Percentiles rank a stretch among this genome's conserved stretches.
phyloP scores from a whole-genome alignment of 257 asterid species.

The Solanum paucissectum region DNA sequence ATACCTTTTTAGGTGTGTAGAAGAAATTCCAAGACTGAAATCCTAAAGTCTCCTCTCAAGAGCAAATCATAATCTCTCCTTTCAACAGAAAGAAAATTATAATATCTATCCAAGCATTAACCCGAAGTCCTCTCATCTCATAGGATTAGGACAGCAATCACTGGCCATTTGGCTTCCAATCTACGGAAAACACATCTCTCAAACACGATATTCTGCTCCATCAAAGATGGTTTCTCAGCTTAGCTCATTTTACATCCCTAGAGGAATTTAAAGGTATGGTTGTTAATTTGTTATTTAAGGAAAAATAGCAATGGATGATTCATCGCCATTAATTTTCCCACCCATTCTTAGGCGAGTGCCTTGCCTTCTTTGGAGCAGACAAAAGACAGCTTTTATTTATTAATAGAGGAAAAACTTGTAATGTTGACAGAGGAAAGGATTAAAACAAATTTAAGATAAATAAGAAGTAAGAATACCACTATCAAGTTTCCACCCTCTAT shows the following conservation, averaged over 20 bases:
- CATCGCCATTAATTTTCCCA: not conserved
- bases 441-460: constrained; percentile 3
- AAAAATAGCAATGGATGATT: not conserved
- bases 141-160: not conserved
- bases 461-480: constrained; percentile 51
- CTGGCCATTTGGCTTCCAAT: not conserved
- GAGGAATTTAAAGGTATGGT: not conserved
- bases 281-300: not conserved
- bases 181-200: not conserved
- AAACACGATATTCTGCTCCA: not conserved
- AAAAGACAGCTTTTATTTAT: not conserved
- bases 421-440: not conserved
- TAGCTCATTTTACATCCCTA: not conserved
- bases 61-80: not conserved
- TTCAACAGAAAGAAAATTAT: not conserved
- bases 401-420: not conserved
- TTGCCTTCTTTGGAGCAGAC: not conserved
- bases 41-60: not conserved
- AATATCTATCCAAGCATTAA: not conserved
- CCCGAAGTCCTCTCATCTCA: not conserved
- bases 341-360: not conserved
- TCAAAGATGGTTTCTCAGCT: not conserved
- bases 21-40: not conserved
- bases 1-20: not conserved
- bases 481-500: constrained; percentile 90